Conservation (phyloP, 108 stramenopile species). For the Fragilariopsis cylindrus region DNA sequence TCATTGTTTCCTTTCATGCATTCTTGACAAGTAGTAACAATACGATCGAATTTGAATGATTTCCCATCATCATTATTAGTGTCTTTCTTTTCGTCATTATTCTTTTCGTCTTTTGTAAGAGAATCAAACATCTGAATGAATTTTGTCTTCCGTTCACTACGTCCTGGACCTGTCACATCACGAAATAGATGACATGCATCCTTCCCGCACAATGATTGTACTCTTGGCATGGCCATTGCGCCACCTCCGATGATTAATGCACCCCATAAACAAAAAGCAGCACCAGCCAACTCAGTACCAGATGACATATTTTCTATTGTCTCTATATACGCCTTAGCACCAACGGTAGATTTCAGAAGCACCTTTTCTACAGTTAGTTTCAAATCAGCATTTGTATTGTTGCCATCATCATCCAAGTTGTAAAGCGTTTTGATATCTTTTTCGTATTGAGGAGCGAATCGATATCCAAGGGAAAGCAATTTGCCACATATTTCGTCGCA, state of each 20-base stretch:
- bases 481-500: slow-evolving; percentile 19
- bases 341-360: not conserved
- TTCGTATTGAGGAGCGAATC: slow-evolving; percentile 40
- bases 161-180: slow-evolving; percentile 38
- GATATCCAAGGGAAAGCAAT: slow-evolving; percentile 31
- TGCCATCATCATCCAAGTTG: not conserved
- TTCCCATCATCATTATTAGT: not conserved
- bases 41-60: slow-evolving; percentile 4
- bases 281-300: slow-evolving; percentile 43
- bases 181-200: slow-evolving; percentile 40
- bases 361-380: slow-evolving; percentile 3
- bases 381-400: slow-evolving; percentile 20
- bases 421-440: slow-evolving; percentile 33
- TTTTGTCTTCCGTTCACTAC: slow-evolving; percentile 29
- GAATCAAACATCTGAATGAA: slow-evolving; percentile 43
- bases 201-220: slow-evolving; percentile 40
- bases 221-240: slow-evolving; percentile 41
- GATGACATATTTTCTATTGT: slow-evolving; percentile 25
- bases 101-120: slow-evolving; percentile 12
- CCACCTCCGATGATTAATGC: slow-evolving; percentile 56
- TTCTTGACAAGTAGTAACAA: slow-evolving; percentile 1
- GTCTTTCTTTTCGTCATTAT: not conserved
- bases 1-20: slow-evolving; percentile 30
- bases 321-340: slow-evolving; percentile 25
- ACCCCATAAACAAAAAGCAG: slow-evolving; percentile 50